Base-by-base conservation (phyloP, 108 stramenopile genomes). In the Schizochytrium sp. region DNA sequence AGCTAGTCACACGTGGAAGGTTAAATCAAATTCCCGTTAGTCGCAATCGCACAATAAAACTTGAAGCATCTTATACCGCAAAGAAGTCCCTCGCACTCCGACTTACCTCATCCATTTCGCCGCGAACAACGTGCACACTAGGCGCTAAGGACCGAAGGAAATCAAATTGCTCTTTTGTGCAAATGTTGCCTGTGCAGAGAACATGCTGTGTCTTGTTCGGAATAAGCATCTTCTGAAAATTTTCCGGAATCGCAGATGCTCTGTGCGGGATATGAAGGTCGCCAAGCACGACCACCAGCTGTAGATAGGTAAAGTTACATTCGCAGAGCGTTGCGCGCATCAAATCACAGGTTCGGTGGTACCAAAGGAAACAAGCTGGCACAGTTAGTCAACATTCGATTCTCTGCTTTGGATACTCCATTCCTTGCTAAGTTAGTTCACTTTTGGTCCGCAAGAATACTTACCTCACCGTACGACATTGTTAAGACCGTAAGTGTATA, bases 151-250 rank as follows among this genome's bases (percentile, higher is more conserved):
- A 91, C 76, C 93, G 92, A 42, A 99, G 91, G 91, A 97, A 96
- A 28, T 97, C 96, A 89, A 94, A 97, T 88, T 97, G 96, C 87
- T 97, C 96, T 42, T 91, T 88, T 5, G 95, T 88, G 38, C 94
- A 95, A 46, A 98, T 89, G 90, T 99, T 99, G 46, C 99, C 98
- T 7, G 99, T 99, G 91, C 99, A 98, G 56, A 99, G 90, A 55
- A 98, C 97, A 88, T 98, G 98, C 89, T 99, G 96, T 97, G 98
- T 98, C 91, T 98, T 98, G 88, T 97, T 97, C 15, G 99, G 98
- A 15, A 99, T 96, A 4, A 98, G 95, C 98, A 99, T 98, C 69
- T 95, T 94, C 89, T 96, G 95, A 91, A 99, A 98, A 61, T 95
- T 97, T 47, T 97, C 97, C 3, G 97, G 99, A 19, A 99, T 98